Percentiles rank a stretch among this genome's conserved stretches.
Evolutionary conservation across 2,329 filamentous ascomycete species (phyloP).

Genomic region (Keithomyces neogunnii): DNA sequence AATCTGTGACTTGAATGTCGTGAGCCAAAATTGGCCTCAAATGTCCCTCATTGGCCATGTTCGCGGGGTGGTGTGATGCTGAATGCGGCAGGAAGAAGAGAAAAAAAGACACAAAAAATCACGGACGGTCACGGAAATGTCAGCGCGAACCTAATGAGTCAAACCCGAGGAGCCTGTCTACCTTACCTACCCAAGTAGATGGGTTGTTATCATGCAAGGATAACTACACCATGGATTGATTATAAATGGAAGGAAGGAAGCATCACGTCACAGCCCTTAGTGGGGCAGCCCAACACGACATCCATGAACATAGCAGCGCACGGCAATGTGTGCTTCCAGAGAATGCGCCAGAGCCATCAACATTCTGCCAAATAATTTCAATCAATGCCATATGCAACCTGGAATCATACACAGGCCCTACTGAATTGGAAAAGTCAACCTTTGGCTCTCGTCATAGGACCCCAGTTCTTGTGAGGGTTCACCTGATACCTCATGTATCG

Average conservation of each 20-base stretch:
- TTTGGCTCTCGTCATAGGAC: slow-evolving; percentile 60
- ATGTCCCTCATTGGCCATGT: slow-evolving; percentile 1
- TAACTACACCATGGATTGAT: no score
- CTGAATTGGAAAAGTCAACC: slow-evolving; percentile 10
- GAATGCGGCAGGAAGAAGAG: neutral
- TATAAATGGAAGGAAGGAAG: no score
- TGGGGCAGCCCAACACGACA: neutral
- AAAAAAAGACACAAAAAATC: neutral
- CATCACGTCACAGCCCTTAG: neutral
- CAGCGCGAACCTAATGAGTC: no score
- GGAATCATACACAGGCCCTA: neutral
- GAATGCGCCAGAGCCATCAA: neutral
- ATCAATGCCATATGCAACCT: neutral
- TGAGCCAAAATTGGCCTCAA: slow-evolving; percentile 5
- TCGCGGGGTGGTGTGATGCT: neutral
- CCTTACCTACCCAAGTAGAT: no score
- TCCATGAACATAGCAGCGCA: no score
- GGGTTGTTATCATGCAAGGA: no score
- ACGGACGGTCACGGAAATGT: neutral
- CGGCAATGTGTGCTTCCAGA: no score
- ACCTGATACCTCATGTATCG: slow-evolving; percentile 79
- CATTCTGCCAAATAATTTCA: neutral
- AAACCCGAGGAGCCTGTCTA: no score
- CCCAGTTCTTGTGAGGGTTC: slow-evolving; percentile 91
- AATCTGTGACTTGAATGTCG: slow-evolving; percentile 14